Percentiles rank a stretch among this genome's conserved stretches.
Evolutionary conservation across 1,139 yeast genomes (phyloP).

Genomic region (Suhomyces taliae): DNA sequence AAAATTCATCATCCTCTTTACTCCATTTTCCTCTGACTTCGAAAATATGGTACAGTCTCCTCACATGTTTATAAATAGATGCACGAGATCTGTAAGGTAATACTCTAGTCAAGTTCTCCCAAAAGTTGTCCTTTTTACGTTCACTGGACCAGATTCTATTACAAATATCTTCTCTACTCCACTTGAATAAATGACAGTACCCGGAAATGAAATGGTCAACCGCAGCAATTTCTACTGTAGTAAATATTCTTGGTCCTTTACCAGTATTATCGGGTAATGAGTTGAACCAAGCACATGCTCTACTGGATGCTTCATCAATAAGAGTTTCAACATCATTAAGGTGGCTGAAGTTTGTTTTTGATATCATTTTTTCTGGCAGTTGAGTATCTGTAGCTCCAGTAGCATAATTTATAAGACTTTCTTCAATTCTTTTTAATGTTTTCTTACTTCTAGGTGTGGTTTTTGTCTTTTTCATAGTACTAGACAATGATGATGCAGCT

Average conservation of each 20-base stretch:
- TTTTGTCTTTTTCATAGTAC: conserved; percentile 9
- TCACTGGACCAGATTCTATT: conserved; percentile 86
- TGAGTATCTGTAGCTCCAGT: conserved; percentile 3
- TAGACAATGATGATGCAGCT: conserved; percentile 28
- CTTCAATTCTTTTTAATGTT: conserved; percentile 10
- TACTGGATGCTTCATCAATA: conserved; percentile 37
- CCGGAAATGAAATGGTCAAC: conserved; percentile 71
- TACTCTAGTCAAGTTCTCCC: conserved; percentile 79
- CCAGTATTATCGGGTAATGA: conserved; percentile 27
- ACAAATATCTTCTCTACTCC: conserved; percentile 69
- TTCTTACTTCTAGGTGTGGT: conserved; percentile 14
- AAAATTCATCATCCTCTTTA: conserved; percentile 67
- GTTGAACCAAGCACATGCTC: conserved; percentile 41
- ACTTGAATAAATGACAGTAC: conserved; percentile 60
- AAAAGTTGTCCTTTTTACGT: conserved; percentile 80
- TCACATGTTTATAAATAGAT: conserved; percentile 85
- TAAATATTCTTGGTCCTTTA: conserved; percentile 50
- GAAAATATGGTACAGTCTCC: conserved; percentile 85
- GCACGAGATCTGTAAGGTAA: conserved; percentile 85
- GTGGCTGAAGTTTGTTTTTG: conserved; percentile 27
- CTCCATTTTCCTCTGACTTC: conserved; percentile 90
- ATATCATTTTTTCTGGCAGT: conserved; percentile 1
- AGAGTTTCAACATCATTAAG: conserved; percentile 34
- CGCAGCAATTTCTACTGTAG: conserved; percentile 64
- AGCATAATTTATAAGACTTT: conserved; percentile 10